Evolutionary conservation across 441 rosid genomes (phyloP), one percentile per base, ranked within the genome.

Genomic region (Capsella rubella): DNA sequence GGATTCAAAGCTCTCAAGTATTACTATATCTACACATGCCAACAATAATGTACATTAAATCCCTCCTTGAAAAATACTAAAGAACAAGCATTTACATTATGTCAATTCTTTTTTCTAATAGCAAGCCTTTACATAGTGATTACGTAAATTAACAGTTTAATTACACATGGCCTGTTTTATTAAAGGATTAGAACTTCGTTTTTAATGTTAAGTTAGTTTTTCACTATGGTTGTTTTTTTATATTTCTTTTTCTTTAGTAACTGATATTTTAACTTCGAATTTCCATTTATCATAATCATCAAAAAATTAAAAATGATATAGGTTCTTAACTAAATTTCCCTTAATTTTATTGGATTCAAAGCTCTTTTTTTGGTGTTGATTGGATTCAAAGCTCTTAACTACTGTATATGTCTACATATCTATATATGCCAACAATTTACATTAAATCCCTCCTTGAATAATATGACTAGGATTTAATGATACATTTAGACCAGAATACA

Each of bases 271-370:
- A 3, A 29, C 32, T 29, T 3, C 5, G 5, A 3, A 29, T 29
- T 29, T 5, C 32, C 34, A 4, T 31, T 25, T 15, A 28, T 40
- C 43, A n/a, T 60, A 59, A 71, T 16, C 12, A 28, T 29, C 25
- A 21, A 21, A 50, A 50, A 14, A 28, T 62, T 28, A 63, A 45
- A 45, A 63, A 29, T 46, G 37, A 63, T 15, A 27, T 15, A 47
- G 39, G 28, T 40, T 29, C 43, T 15, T 14, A 4, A 43, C 8
- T 35, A 35, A 34, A 35, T 31, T 5, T 31, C 1, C 6, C 34
- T 31, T 31, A 31, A 4, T 31, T 6, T 31, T 31, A 18, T 18
- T 31, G 34, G 34, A 31, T 31, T 18, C 21, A 18, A 18, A 18
- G 21, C 21, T 18, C 21, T 18, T 18, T 29, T 11, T 5, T 12